Evolutionary conservation across 2,329 filamentous ascomycete genomes (phyloP), one percentile per base, ranked within the genome.

Genomic region (Pseudogymnoascus sp.): DNA sequence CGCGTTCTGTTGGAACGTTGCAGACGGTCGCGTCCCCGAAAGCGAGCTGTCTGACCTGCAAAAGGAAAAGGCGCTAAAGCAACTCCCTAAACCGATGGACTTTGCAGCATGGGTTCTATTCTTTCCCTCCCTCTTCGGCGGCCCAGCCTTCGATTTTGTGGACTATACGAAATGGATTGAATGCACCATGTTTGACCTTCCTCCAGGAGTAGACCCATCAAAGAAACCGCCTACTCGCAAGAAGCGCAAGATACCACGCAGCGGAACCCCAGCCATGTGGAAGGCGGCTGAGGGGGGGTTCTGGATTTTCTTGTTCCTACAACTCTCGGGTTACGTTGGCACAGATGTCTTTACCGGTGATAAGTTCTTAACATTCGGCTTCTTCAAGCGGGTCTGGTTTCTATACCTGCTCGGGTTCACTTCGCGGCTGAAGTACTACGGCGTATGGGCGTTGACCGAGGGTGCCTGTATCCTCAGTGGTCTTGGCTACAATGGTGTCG

Each of bases 1-100:
- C 20, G 89, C 93, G 4, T 99, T 99, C 72, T 96, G 91, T 77
- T 99, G 94, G 94, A 97, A 97, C 72, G 87, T 97, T 7, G 92
- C 94, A 69, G 94, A 99, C 73, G 95, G 94, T 18, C 86, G 87
- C 62, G 80, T 96, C 18, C 86, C 90, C 2, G 85, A 88, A 16
- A 81, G 87, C 43, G 85, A 92, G 62, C 83, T 99, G n/a, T 90
- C 89, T 0, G 90, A 94, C 58, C 85, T 88, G 50, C 94, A 99
- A 73, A 92, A 88, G 70, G 89, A 92, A 65, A 86, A 90, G 30
- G 88, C 89, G 54, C 81, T 99, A 41, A 81, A 79, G 60, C 76
- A 89, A 50, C 79, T 99, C 61, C 95, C 95, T 0, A 74, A 78
- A 18, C 71, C 94, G 1, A 76, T 97, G 35, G 89, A 97, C 75